Evolutionary conservation across 2,329 filamentous ascomycete species (phyloP), one percentile per base, ranked within the genome.

Genomic region (Phaeosphaeriaceae sp.): DNA sequence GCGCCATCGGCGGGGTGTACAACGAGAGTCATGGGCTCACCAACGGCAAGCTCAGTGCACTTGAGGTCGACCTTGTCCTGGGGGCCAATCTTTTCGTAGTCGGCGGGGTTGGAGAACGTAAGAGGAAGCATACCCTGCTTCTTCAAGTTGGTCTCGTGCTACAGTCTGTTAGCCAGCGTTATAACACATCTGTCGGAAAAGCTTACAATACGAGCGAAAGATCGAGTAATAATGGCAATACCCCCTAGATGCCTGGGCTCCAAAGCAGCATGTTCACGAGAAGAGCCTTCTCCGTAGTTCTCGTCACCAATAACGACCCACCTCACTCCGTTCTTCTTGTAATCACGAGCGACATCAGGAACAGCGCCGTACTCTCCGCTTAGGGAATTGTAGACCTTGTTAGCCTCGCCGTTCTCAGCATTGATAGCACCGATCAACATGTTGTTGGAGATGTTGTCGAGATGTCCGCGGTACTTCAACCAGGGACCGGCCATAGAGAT

Each of bases 51-150:
- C 80, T 97, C 84, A 37, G 93, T 97, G 84, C 86, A 88, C 70
- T 92, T 79, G 52, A 99, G 81, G 76, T 97, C 92, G 65, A 97
- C 87, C 80, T 88, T 92, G 83, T 96, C 94, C 54, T 94, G 87
- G 62, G 92, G 89, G 74, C 88, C 86, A 77, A 99, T 92, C 85
- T 90, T 96, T 77, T 99, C 94, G 78, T 99, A 99, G 78, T 99
- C 94, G 74, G 88, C 93, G 48, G 93, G 93, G 74, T 97, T 87
- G 50, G 86, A 79, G 81, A 99, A 99, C 68, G 92, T 97, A 61
- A 99, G 85, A 70, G 94, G 94, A 80, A 99, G 89, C 93, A 99
- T 97, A 80, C 94, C 94, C 86, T 99, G 94, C 88, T 99, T 99
- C 90, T 99, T 99, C 82, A 99, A 81, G 86, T 99, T 99, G 83